Evolutionary conservation across 2,329 filamentous ascomycete genomes (phyloP), one percentile per base, ranked within the genome.

Genomic region (Sclerotinia glacialis): DNA sequence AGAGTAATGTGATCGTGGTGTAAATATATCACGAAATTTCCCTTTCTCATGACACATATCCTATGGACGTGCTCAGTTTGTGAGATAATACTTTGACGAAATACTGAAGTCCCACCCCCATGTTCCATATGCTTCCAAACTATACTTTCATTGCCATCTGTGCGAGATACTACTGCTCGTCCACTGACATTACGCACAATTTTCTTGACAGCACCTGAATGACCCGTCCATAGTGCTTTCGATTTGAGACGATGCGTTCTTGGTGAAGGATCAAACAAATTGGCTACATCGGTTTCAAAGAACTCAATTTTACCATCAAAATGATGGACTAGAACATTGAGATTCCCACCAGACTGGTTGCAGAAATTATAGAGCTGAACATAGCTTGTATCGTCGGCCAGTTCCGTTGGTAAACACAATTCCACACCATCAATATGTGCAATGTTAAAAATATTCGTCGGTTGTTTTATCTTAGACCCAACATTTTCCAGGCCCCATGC

Each of bases 401-500:
- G 55, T 55, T 64, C 47, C 23, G 50, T 69, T 21, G 74, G 72
- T 18, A 76, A 61, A 47, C 82, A 79, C 47, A 88, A 79, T 64
- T 83, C 79, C 23, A 79, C 74, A 1, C 83, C 83, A 73, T 91
- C 86, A 34, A 93, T 85, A 74, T 96, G 91, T 1, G 92, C 87
- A 71, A 97, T 88, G 74, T 92, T 95, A 80, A 95, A 96, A n/a
- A 94, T 85, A 69, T 88, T 87, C 37, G 86, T 83, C 5, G 84
- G 82, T 67, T 85, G 86, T 71, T 85, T 86, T 42, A 83, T 81
- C 74, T 89, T 92, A 72, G 86, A 88, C 46, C 90, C 89, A 26
- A 96, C 85, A 74, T 94, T 93, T 76, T 98, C 93, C 66, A 99
- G 79, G 0, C 92, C 94, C 91, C 94, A 97, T 0, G 92, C 92